A percentile compares a stretch with the other conserved stretches of the same genome.
phyloP scores from a whole-genome alignment of 805 yeast genomes.

The Saccharomycopsis sp. region DNA sequence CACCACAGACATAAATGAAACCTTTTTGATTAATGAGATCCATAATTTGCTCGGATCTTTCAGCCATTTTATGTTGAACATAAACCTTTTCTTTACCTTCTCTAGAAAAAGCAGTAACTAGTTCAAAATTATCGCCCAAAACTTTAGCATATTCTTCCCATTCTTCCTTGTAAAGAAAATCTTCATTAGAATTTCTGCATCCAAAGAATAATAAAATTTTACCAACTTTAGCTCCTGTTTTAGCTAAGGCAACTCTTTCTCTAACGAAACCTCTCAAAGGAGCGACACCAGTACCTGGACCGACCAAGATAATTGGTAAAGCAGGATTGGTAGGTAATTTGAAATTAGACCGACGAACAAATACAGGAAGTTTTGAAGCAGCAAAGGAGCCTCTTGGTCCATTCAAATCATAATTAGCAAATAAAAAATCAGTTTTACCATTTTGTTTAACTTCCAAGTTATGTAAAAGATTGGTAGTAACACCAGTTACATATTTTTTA shows the following conservation, averaged over 20 bases:
- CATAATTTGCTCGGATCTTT: constrained; percentile 33
- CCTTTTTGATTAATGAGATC: constrained; percentile 61
- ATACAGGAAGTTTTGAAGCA: constrained; percentile 65
- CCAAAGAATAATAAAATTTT: constrained; percentile 76
- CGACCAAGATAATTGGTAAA: constrained; percentile 82
- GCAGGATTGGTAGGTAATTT: constrained; percentile 80
- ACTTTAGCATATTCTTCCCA: constrained; percentile 67
- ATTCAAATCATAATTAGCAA: constrained; percentile 50
- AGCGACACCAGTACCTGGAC: constrained; percentile 99
- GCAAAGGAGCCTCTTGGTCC: constrained; percentile 66
- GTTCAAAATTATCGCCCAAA: constrained; percentile 48
- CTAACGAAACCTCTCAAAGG: constrained; percentile 94
- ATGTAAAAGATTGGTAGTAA: constrained; percentile 79
- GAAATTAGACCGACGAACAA: constrained; percentile 90
- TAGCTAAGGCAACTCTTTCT: constrained; percentile 60
- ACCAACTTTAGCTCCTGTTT: constrained; percentile 49
- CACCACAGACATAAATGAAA: constrained; percentile 92
- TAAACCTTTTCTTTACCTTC: constrained; percentile 55
- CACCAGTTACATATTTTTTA: constrained; percentile 43
- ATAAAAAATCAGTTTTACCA: constrained; percentile 25
- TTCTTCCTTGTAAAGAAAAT: constrained; percentile 79
- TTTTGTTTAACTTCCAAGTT: constrained; percentile 56
- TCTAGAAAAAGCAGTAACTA: constrained; percentile 83
- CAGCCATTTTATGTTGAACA: constrained; percentile 71
- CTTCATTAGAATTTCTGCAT: constrained; percentile 69